These are phyloP conservation scores for Fusarium torulosum DNA, from an alignment of 2,329 filamentous ascomycete species.

Conservation along the genomic window DNA sequence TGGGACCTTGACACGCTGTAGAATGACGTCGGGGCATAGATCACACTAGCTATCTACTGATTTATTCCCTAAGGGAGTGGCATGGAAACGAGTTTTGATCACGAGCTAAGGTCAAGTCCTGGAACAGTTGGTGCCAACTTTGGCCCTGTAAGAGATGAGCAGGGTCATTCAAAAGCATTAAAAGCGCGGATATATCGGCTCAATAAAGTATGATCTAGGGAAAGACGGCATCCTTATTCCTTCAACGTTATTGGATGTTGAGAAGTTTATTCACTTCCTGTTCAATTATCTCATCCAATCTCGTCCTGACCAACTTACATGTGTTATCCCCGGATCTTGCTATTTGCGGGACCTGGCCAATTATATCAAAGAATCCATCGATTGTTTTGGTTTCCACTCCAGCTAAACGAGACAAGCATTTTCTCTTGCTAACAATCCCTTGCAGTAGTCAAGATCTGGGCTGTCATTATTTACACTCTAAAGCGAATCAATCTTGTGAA, in stretches of 20 bases:
- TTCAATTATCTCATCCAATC: neutral
- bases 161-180: too few species aligned
- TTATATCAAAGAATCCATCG: neutral
- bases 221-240: too few species aligned
- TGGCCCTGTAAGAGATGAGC: slow-evolving; percentile 5
- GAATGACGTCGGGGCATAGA: slow-evolving; percentile 21
- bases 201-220: neutral
- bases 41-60: too few species aligned
- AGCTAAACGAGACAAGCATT: slow-evolving; percentile 7
- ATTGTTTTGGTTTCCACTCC: slow-evolving; percentile 2
- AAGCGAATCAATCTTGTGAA: neutral
- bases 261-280: too few species aligned
- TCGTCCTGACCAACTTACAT: neutral
- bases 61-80: neutral
- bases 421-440: neutral
- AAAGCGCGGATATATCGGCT: slow-evolving; percentile 23
- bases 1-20: neutral
- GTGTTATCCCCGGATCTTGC: neutral
- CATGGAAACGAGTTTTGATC: slow-evolving; percentile 18
- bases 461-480: neutral
- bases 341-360: slow-evolving; percentile 15
- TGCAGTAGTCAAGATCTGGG: neutral
- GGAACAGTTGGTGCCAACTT: neutral
- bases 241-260: too few species aligned
- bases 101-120: slow-evolving; percentile 8